These are phyloP conservation scores for Magnolia changhungtana DNA, from an alignment of 164 flowering plant genomes.

Conservation along the genomic window DNA sequence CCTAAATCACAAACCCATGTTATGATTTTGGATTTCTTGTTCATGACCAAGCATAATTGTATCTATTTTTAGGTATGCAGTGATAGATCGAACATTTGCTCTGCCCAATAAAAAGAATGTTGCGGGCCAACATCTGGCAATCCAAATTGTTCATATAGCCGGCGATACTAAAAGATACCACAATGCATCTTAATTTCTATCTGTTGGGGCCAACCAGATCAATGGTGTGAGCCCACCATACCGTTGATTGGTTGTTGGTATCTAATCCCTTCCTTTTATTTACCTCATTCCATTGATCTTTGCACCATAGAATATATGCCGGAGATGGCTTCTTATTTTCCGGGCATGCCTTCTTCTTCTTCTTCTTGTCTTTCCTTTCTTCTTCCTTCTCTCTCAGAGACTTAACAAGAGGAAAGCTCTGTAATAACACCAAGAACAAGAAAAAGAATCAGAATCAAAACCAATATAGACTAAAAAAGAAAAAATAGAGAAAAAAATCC, in stretches of 20 bases:
- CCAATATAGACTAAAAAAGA: neutral
- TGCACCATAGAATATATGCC: constrained; percentile 75
- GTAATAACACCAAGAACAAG: neutral
- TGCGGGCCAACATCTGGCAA: no score
- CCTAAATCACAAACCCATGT: constrained; percentile 25
- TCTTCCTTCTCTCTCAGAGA: constrained; percentile 49
- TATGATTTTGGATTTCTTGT: neutral
- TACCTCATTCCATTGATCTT: constrained; percentile 92
- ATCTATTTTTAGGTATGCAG: no score
- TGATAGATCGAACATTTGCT: no score
- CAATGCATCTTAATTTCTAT: no score
- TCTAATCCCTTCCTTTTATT: neutral
- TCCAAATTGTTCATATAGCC: no score
- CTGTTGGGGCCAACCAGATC: no score
- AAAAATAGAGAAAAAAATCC: neutral
- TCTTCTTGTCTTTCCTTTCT: constrained; percentile 45
- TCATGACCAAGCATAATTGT: neutral
- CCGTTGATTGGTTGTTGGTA: no score
- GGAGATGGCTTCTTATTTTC: constrained; percentile 72
- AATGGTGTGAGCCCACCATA: no score
- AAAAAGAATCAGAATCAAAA: neutral
- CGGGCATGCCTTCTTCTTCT: constrained; percentile 36
- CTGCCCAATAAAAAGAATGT: neutral
- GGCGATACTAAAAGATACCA: no score
- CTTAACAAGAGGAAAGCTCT: constrained; percentile 54